Evolutionary conservation across 2,329 filamentous ascomycete genomes (phyloP).

Genomic region (Ophiocordyceps unilateralis): DNA sequence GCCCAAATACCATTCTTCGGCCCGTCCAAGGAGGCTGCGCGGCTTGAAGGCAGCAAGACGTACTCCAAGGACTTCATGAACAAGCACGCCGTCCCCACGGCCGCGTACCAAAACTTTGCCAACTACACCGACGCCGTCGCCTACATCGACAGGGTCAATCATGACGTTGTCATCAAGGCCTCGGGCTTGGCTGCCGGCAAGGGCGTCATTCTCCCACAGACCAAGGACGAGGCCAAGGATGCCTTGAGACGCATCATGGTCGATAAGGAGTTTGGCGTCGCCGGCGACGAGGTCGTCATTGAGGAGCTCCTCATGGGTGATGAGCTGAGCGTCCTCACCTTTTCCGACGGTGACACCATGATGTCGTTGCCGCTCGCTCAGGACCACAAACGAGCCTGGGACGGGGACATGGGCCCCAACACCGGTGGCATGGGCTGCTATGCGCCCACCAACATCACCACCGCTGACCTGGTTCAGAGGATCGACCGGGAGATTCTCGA

Average conservation of each 20-base stretch:
- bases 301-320: conserved; percentile 88
- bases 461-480: conserved; percentile 54
- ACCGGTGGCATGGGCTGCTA: conserved; percentile 98
- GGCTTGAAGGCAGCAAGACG: conserved; percentile 91
- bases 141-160: conserved; percentile 55
- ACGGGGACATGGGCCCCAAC: conserved; percentile 80
- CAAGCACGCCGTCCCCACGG: conserved; percentile 75
- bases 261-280: conserved; percentile 67
- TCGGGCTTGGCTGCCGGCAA: conserved; percentile 86
- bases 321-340: conserved; percentile 79
- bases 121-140: conserved; percentile 53
- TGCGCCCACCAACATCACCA: conserved; percentile 69
- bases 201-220: conserved; percentile 76
- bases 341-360: conserved; percentile 78
- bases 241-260: conserved; percentile 86
- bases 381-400: conserved; percentile 89
- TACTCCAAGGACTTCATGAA: conserved; percentile 98
- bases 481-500: conserved; percentile 73
- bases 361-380: conserved; percentile 77
- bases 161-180: conserved; percentile 85
- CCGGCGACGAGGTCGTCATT: conserved; percentile 83
- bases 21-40: conserved; percentile 66
- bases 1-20: conserved; percentile 72
- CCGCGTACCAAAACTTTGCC: conserved; percentile 76
- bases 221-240: conserved; percentile 64